Conservation (phyloP, 2,329 filamentous ascomycete genomes). For the Ophiocordyceps camponoti-floridani region DNA sequence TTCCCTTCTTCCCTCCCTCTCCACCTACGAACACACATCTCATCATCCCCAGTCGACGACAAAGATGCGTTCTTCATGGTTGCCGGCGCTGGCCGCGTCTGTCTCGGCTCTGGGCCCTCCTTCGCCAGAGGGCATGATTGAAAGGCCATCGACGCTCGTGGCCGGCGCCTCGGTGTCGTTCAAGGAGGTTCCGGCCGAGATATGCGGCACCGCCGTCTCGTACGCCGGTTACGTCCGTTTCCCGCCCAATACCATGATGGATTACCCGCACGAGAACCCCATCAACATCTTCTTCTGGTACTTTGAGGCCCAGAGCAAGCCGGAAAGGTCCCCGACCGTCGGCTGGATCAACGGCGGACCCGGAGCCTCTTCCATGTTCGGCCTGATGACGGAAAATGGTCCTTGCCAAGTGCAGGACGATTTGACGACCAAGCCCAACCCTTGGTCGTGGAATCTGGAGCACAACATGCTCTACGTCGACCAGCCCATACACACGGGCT, state of each 20-base stretch:
- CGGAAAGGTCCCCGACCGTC: conserved; percentile 23
- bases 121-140: neutral
- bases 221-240: conserved; percentile 2
- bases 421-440: conserved; percentile 33
- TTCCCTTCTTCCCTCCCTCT: neutral
- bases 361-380: conserved; percentile 42
- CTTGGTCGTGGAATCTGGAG: conserved; percentile 45
- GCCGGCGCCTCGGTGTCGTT: neutral
- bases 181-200: conserved; percentile 1
- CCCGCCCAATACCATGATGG: conserved; percentile 1
- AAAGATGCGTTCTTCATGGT: neutral
- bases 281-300: conserved; percentile 26
- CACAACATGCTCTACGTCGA: conserved; percentile 37
- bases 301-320: conserved; percentile 24
- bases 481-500: conserved; percentile 48
- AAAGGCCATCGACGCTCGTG: neutral
- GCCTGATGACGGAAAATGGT: conserved; percentile 44
- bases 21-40: neutral
- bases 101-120: neutral
- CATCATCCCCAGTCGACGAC: neutral
- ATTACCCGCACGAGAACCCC: neutral
- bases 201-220: conserved; percentile 1
- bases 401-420: conserved; percentile 29
- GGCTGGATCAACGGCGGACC: conserved; percentile 52
- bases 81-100: neutral